Conservation (phyloP, 176 grass and related monocot species). For the Raddia guianensis region DNA sequence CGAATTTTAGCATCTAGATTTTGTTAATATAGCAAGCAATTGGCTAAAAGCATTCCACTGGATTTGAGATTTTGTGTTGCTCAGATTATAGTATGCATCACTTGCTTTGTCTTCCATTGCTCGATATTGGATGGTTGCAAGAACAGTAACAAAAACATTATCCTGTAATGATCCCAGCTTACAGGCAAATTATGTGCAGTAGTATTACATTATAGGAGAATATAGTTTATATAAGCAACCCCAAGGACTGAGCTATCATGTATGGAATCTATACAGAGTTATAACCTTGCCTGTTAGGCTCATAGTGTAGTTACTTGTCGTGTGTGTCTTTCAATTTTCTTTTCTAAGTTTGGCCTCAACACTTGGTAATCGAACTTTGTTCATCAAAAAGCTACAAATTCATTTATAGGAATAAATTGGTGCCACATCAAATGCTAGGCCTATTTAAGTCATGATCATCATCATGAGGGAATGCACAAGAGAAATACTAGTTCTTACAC, state of each 20-base stretch:
- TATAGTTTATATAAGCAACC: background rate
- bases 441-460: constrained; percentile 21
- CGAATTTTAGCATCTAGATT: too few relatives aligned
- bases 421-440: constrained; percentile 9
- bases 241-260: background rate
- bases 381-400: background rate
- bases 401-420: background rate
- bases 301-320: background rate
- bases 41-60: too few relatives aligned
- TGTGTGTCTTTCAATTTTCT: background rate
- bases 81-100: constrained; percentile 66
- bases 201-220: background rate
- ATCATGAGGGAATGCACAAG: constrained; percentile 19
- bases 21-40: too few relatives aligned
- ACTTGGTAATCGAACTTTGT: background rate
- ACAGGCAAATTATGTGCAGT: background rate
- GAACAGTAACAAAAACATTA: constrained; percentile 73
- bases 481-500: constrained; percentile 60
- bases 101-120: constrained; percentile 60
- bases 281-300: background rate
- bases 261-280: background rate
- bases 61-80: constrained; percentile 65
- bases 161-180: constrained; percentile 38
- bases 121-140: constrained; percentile 69
- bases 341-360: background rate